Evolutionary conservation across 1,284 basidiomycete species (phyloP), one percentile per base, ranked within the genome.

Genomic region (Apiotrichum laibachii): DNA sequence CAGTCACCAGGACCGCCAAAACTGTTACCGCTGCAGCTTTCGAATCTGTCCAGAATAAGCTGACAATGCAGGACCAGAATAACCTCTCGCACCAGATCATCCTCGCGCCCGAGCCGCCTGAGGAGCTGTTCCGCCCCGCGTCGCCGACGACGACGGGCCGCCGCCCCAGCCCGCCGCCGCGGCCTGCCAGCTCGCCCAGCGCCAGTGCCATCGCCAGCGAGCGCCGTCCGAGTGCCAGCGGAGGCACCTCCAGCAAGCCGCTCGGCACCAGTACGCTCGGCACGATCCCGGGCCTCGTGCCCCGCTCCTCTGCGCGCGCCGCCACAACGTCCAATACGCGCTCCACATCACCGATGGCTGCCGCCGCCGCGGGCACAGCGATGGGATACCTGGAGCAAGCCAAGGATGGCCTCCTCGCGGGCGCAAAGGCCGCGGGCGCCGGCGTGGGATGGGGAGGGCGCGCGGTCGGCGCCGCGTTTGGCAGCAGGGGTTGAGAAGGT

Each of bases 371-470:
- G 21, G 54, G 55, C 34, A 51, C 59, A 8, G 64, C 67, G 0
- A 40, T 72, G 58, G 73, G 73, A 19, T 77, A 77, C 56, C 60
- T 77, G 39, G 76, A 71, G 42, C 73, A 76, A 57, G 76, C 73
- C 0, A 76, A 73, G 63, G 76, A 72, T 40, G 73, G 72, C 7
- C 49, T 76, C 37, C 55, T 70, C 5, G 72, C 73, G 3, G 67
- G 72, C 5, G 72, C 68, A 1, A 71, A 67, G 54, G 71, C 72
- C 10, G 72, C 49, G 19, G 49, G 49, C 10, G 49, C 49, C 11
- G 49, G 49, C 12, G 49, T 50, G 8, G 49, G 49, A 19, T 50
- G 72, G 69, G 64, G 68, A 26, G 67, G 68, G 43, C 63, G 71
- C 50, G 67, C 60, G 16, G 54, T 59, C 19, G 45, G 51, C 19